Evolutionary conservation across 2,329 filamentous ascomycete species (phyloP).

Genomic region (Epichloe sibirici): DNA sequence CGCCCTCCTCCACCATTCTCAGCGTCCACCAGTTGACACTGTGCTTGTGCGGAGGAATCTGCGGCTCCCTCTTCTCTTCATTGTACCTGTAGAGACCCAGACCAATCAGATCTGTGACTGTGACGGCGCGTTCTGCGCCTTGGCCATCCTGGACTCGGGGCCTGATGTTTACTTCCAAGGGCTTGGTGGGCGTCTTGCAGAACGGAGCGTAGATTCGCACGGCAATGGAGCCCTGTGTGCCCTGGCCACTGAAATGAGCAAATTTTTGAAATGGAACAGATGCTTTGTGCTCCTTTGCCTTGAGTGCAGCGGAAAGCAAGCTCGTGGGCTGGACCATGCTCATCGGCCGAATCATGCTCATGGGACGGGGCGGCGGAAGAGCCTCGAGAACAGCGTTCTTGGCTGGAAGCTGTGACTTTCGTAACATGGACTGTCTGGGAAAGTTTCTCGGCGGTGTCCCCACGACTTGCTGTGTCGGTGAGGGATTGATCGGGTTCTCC

Average conservation of each 20-base stretch:
- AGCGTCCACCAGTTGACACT: slow-evolving; percentile 77
- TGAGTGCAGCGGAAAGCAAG: slow-evolving; percentile 58
- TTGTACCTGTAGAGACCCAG: slow-evolving; percentile 67
- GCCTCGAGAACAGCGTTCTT: slow-evolving; percentile 48
- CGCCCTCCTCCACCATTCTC: slow-evolving; percentile 73
- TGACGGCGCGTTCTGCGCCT: slow-evolving; percentile 47
- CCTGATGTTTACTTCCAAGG: slow-evolving; percentile 60
- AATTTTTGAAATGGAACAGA: slow-evolving; percentile 66
- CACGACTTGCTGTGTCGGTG: slow-evolving; percentile 44
- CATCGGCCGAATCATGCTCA: slow-evolving; percentile 48
- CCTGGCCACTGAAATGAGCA: slow-evolving; percentile 64
- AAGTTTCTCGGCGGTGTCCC: slow-evolving; percentile 52
- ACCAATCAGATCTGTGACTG: slow-evolving; percentile 71
- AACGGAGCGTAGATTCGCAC: slow-evolving; percentile 69
- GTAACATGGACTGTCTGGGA: slow-evolving; percentile 49
- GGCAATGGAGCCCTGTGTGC: slow-evolving; percentile 62
- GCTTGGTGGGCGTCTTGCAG: slow-evolving; percentile 49
- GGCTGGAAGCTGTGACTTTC: slow-evolving; percentile 45
- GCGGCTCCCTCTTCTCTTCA: slow-evolving; percentile 61
- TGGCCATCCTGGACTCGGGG: slow-evolving; percentile 58
- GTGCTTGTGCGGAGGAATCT: slow-evolving; percentile 50
- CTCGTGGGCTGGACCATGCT: slow-evolving; percentile 61
- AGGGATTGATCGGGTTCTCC: slow-evolving; percentile 43
- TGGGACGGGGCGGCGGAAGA: slow-evolving; percentile 58
- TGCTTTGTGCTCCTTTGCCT: slow-evolving; percentile 56